Percentiles rank a stretch among this genome's conserved stretches.
These are phyloP conservation scores for Eucalyptus marginata DNA, from an alignment of 345 rosid genomes.

Conservation along the genomic window DNA sequence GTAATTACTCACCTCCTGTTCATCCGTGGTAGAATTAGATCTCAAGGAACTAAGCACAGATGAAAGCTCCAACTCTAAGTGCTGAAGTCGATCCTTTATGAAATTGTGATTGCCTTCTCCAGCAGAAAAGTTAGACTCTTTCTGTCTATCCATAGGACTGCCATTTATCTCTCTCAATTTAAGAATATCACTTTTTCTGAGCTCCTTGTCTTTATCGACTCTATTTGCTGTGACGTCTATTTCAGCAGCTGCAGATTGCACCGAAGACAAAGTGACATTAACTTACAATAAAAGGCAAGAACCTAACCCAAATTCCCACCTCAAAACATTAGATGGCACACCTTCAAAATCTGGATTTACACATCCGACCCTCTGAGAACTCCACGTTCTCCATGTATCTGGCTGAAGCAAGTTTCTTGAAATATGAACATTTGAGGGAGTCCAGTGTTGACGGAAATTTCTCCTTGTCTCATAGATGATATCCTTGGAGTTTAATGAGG, in stretches of 20 bases:
- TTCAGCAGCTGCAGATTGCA: constrained; percentile 43
- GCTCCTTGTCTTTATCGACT: not conserved
- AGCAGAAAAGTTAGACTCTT: constrained; percentile 6
- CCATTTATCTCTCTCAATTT: constrained; percentile 9
- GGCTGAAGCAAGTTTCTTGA: constrained; percentile 20
- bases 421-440: constrained; percentile 13
- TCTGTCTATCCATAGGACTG: constrained; percentile 13
- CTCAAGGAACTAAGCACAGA: constrained; percentile 53
- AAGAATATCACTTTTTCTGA: constrained; percentile 5
- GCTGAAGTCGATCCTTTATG: constrained; percentile 47
- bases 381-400: constrained; percentile 69
- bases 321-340: constrained; percentile 3
- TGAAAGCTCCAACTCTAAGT: constrained; percentile 70
- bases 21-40: constrained; percentile 27
- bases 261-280: not conserved
- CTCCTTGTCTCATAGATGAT: not conserved
- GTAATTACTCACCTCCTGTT: constrained; percentile 19
- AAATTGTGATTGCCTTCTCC: constrained; percentile 19
- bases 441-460: constrained; percentile 3
- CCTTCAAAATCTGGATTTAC: constrained; percentile 59
- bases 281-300: not conserved
- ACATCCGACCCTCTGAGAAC: constrained; percentile 53
- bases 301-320: not conserved
- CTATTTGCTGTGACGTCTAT: not conserved
- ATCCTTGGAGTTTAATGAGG: constrained; percentile 7